Conservation (phyloP, 2,329 filamentous ascomycete genomes). For the Neospermospora avenae region DNA sequence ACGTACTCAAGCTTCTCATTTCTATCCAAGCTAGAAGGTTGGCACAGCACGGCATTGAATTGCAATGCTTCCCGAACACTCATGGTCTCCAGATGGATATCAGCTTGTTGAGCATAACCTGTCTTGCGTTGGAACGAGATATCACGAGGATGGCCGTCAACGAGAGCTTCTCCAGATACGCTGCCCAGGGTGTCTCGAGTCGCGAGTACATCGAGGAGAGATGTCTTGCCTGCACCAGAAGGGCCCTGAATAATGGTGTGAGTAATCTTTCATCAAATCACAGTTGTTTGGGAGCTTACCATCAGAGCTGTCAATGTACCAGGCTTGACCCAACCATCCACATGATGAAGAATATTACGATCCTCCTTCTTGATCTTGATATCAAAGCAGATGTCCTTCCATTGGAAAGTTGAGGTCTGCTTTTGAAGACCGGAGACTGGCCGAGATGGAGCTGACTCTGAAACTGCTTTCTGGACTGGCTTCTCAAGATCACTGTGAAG, state of each 20-base stretch:
- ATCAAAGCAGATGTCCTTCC: slow-evolving; percentile 59
- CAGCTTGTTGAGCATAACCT: slow-evolving; percentile 88
- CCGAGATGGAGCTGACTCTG: background rate
- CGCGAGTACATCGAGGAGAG: slow-evolving; percentile 75
- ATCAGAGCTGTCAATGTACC: slow-evolving; percentile 66
- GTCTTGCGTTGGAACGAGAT: slow-evolving; percentile 86
- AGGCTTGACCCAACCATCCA: slow-evolving; percentile 69
- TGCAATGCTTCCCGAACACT: slow-evolving; percentile 84
- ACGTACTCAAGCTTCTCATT: slow-evolving; percentile 83
- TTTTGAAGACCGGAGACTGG: slow-evolving; percentile 13
- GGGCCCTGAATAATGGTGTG: slow-evolving; percentile 62
- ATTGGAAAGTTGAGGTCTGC: slow-evolving; percentile 31
- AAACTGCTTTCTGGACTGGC: slow-evolving; percentile 28
- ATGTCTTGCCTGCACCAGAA: slow-evolving; percentile 78
- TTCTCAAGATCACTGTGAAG: slow-evolving; percentile 58
- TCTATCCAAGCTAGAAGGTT: slow-evolving; percentile 66
- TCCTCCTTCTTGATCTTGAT: slow-evolving; percentile 64
- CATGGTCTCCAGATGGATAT: slow-evolving; percentile 77
- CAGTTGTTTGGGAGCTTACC: slow-evolving; percentile 59
- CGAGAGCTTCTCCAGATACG: slow-evolving; percentile 72
- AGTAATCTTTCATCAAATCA: slow-evolving; percentile 2
- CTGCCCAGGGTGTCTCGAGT: slow-evolving; percentile 81
- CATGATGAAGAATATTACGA: slow-evolving; percentile 62
- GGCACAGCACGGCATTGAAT: slow-evolving; percentile 81
- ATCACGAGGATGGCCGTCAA: slow-evolving; percentile 21